Evolutionary conservation across 2,329 filamentous ascomycete genomes (phyloP).

Genomic region (Colletotrichum viniferum): DNA sequence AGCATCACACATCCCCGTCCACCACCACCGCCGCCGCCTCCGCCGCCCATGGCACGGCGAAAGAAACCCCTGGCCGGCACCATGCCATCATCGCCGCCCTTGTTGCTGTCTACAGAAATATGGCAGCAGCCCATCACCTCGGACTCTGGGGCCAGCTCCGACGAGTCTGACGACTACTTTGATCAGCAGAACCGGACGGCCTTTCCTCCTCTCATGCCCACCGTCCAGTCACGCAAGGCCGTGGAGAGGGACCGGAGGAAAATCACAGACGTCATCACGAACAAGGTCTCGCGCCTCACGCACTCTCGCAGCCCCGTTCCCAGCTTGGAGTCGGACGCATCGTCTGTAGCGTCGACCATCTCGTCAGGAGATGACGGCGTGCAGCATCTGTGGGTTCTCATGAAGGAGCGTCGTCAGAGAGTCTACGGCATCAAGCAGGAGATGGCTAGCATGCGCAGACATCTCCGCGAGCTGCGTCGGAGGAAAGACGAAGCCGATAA

Average conservation of each 20-base stretch:
- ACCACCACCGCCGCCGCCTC: background rate
- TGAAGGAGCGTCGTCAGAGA: constrained; percentile 37
- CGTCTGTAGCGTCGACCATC: background rate
- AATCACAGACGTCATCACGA: constrained; percentile 34
- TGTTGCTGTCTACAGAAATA: background rate
- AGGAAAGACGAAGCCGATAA: constrained; percentile 42
- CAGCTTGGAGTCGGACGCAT: constrained; percentile 4
- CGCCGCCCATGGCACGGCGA: background rate
- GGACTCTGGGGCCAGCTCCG: constrained; percentile 2
- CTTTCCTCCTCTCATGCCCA: constrained; percentile 20
- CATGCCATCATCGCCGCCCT: background rate
- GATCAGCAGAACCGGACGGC: background rate
- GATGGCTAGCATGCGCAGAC: constrained; percentile 36
- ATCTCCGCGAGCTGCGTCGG: constrained; percentile 34
- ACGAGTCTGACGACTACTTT: background rate
- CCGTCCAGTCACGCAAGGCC: background rate
- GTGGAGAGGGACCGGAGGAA: background rate
- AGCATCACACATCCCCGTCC: background rate
- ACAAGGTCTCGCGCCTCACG: constrained; percentile 37
- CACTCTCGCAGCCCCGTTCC: constrained; percentile 25
- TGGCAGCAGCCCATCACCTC: background rate
- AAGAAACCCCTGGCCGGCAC: background rate
- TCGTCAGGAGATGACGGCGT: constrained; percentile 28
- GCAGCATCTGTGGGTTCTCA: constrained; percentile 37
- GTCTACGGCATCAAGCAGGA: constrained; percentile 31